A percentile compares a stretch with the other conserved stretches of the same genome.
Evolutionary conservation across 2,329 filamentous ascomycete species (phyloP).

Genomic region (Trichoderma afroharzianum): DNA sequence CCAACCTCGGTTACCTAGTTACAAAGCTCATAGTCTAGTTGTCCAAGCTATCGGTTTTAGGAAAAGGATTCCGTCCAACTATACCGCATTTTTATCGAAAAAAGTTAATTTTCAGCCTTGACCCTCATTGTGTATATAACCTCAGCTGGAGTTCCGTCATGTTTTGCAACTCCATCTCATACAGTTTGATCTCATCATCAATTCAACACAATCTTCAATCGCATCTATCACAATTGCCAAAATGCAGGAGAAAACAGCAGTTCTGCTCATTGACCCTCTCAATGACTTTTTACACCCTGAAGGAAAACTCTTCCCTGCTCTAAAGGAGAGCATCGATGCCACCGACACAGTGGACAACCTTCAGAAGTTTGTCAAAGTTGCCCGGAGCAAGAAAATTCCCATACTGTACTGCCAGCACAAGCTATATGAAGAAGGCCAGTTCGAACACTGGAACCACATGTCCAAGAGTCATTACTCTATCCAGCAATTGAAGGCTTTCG

Average conservation of each 20-base stretch:
- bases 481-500: neutral
- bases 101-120: neutral
- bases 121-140: neutral
- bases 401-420: slow-evolving; percentile 21
- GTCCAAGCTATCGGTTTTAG: neutral
- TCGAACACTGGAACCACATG: slow-evolving; percentile 17
- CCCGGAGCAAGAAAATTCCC: slow-evolving; percentile 14
- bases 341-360: slow-evolving; percentile 15
- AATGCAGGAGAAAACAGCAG: slow-evolving; percentile 14
- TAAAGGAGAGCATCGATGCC: slow-evolving; percentile 13
- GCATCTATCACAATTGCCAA: neutral
- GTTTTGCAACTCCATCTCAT: neutral
- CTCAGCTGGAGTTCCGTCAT: neutral
- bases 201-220: neutral
- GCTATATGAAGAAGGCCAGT: slow-evolving; percentile 12
- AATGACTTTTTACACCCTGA: slow-evolving; percentile 23
- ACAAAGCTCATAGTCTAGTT: neutral
- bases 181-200: neutral
- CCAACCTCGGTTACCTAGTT: neutral
- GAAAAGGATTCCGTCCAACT: neutral
- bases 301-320: slow-evolving; percentile 15
- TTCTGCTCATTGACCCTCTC: slow-evolving; percentile 22
- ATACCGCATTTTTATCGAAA: neutral
- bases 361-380: slow-evolving; percentile 13
- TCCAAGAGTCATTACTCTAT: neutral